Percentiles rank a stretch among this genome's conserved stretches.
Conservation (phyloP, 164 flowering plant genomes). For the Santalum album region DNA sequence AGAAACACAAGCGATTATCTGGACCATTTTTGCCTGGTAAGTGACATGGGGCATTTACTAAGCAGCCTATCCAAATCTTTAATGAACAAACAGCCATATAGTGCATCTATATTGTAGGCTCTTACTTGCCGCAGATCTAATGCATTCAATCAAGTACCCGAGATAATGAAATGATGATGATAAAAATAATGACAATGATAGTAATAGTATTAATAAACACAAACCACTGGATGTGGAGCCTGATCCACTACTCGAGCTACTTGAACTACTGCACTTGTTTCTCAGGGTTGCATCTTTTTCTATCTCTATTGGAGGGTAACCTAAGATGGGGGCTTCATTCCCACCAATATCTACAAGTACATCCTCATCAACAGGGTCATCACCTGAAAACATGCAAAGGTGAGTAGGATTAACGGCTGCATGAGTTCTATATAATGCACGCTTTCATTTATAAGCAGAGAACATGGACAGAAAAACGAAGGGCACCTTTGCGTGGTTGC, state of each 20-base stretch:
- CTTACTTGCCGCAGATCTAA: no score
- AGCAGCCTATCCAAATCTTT: no score
- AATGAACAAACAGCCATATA: no score
- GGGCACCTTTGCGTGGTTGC: constrained; percentile 53
- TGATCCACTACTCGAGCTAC: constrained; percentile 72
- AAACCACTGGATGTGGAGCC: constrained; percentile 86
- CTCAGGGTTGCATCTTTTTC: constrained; percentile 56
- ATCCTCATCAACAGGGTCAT: constrained; percentile 60
- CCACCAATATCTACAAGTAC: constrained; percentile 82
- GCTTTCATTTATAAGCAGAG: background rate
- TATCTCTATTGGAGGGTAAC: constrained; percentile 61
- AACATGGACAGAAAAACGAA: background rate
- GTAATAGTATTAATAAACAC: no score
- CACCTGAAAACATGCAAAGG: constrained; percentile 27
- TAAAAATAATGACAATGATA: no score
- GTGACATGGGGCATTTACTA: no score
- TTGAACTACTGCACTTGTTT: constrained; percentile 57
- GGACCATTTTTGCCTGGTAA: no score
- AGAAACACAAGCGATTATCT: no score
- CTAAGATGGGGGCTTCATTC: constrained; percentile 58
- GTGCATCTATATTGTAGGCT: no score
- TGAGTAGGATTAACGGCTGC: background rate
- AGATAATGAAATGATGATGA: no score
- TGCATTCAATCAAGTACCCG: no score
- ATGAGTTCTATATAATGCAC: background rate